Conservation (phyloP, 306 rosid genomes). For the Astragalus glycyphyllos region DNA sequence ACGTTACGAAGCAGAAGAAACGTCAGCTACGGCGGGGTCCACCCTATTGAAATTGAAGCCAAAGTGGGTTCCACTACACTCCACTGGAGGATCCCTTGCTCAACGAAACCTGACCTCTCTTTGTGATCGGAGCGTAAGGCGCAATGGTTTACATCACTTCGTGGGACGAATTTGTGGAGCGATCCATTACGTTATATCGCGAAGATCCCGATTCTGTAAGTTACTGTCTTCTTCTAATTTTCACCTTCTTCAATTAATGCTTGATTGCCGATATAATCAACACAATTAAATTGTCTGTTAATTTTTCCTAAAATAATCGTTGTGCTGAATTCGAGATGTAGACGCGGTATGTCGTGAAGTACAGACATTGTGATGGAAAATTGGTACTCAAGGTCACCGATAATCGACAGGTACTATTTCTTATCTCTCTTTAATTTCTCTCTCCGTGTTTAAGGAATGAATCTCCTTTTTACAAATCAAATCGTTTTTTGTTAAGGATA, state of each 20-base stretch:
- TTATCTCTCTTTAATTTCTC: not conserved
- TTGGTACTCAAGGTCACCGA: slow-evolving; percentile 84
- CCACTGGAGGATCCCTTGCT: not conserved
- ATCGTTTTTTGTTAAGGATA: not conserved
- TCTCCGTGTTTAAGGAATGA: not conserved
- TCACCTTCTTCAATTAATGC: not conserved
- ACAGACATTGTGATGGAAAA: slow-evolving; percentile 81
- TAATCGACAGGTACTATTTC: slow-evolving; percentile 60
- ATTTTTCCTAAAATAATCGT: not conserved
- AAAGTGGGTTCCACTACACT: slow-evolving; percentile 2
- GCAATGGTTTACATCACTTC: slow-evolving; percentile 46
- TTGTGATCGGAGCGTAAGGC: not conserved
- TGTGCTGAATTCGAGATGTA: slow-evolving; percentile 45
- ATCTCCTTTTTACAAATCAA: not conserved
- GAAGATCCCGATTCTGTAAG: slow-evolving; percentile 76
- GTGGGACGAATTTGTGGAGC: slow-evolving; percentile 45
- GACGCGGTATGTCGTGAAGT: slow-evolving; percentile 83
- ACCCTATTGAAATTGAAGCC: not conserved
- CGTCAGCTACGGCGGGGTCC: not conserved
- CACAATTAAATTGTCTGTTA: not conserved
- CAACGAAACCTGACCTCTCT: not conserved
- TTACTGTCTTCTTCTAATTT: slow-evolving; percentile 17
- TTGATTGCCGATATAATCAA: slow-evolving; percentile 35
- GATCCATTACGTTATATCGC: slow-evolving; percentile 48
- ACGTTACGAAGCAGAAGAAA: not conserved